Conservation (phyloP, 345 rosid species). For the Brassica rapa region DNA sequence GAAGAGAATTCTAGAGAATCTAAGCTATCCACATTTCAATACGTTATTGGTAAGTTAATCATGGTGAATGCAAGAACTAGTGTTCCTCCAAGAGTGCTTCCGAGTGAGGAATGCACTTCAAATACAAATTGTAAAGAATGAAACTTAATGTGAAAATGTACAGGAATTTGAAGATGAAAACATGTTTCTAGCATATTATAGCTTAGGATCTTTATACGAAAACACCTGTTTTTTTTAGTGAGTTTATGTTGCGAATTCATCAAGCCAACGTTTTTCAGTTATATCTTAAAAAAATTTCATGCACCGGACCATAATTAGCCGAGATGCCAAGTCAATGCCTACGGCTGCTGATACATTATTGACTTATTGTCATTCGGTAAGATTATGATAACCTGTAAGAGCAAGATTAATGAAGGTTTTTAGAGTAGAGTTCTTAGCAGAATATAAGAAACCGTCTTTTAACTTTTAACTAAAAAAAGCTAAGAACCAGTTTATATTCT, state of each 20-base stretch:
- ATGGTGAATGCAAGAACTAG: not conserved
- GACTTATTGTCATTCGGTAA: not conserved
- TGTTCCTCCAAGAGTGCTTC: not conserved
- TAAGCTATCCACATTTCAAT: not conserved
- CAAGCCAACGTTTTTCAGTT: not conserved
- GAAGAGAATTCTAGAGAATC: not conserved
- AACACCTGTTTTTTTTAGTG: not conserved
- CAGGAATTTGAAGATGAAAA: not conserved
- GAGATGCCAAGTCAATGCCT: not conserved
- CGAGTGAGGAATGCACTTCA: not conserved
- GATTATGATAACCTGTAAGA: not conserved
- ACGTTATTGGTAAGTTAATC: not conserved
- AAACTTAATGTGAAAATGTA: not conserved
- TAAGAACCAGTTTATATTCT: no score
- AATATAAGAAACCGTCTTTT: no score
- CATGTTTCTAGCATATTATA: not conserved
- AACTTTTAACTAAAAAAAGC: no score
- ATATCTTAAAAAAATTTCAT: not conserved
- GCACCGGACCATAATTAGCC: not conserved
- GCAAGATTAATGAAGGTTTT: no score
- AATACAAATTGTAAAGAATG: not conserved
- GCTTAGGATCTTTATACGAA: not conserved
- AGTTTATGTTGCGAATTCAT: not conserved
- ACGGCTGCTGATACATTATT: not conserved
- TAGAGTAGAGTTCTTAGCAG: no score